These are phyloP conservation scores for Medicago truncatula DNA, from an alignment of 306 rosid genomes.

Conservation along the genomic window DNA sequence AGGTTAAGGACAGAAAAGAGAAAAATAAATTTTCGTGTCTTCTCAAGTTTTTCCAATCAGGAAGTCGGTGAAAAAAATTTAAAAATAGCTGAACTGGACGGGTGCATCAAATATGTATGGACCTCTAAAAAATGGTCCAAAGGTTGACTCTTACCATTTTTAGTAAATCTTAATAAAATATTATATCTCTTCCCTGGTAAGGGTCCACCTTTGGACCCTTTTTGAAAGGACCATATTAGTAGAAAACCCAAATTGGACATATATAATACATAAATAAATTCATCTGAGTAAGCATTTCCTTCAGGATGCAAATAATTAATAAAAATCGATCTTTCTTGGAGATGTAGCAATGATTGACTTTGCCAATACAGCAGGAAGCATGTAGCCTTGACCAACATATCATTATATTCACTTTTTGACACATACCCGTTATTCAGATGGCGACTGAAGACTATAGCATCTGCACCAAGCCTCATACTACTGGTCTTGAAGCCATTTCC, in stretches of 20 bases:
- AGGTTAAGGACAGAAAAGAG: too few relatives aligned
- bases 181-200: not conserved
- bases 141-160: not conserved
- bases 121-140: not conserved
- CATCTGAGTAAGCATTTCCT: not conserved
- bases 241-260: not conserved
- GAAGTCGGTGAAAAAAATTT: too few relatives aligned
- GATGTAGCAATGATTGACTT: not conserved
- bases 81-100: too few relatives aligned
- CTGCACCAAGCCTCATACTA: slow-evolving; percentile 97
- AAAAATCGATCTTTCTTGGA: not conserved
- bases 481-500: slow-evolving; percentile 99
- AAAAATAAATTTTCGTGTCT: too few relatives aligned
- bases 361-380: slow-evolving; percentile 5
- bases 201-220: not conserved
- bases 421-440: slow-evolving; percentile 64
- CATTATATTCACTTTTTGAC: slow-evolving; percentile 29
- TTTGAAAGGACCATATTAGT: not conserved
- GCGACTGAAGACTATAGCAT: slow-evolving; percentile 85
- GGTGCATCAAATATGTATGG: not conserved
- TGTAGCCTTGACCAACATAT: slow-evolving; percentile 18
- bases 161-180: not conserved
- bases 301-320: slow-evolving; percentile 17
- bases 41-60: too few relatives aligned
- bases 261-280: not conserved